phyloP scores from a whole-genome alignment of 257 asterid species.

The Ocimum tenuiflorum region DNA sequence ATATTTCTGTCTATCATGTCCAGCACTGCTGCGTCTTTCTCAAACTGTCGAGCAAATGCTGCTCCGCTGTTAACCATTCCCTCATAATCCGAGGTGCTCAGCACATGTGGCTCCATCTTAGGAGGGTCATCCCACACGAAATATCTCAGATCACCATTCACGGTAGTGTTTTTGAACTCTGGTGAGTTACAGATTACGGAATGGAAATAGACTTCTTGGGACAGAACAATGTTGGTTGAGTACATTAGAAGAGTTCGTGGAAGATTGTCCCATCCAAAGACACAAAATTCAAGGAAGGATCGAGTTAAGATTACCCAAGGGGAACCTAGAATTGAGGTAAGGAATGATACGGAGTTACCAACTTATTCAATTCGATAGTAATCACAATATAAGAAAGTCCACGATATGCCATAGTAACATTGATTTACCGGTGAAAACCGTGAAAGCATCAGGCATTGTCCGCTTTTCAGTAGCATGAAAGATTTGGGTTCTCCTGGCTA shows the following conservation, averaged over 20 bases:
- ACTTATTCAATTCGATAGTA: neutral
- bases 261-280: conserved; percentile 94
- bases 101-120: conserved; percentile 85
- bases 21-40: conserved; percentile 48
- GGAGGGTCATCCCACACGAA: conserved; percentile 96
- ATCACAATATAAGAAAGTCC: neutral
- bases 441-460: conserved; percentile 85
- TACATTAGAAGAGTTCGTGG: conserved; percentile 92
- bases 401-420: neutral
- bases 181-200: conserved; percentile 78
- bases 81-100: conserved; percentile 48
- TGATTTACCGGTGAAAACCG: conserved; percentile 67
- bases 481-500: conserved; percentile 80
- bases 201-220: conserved; percentile 93
- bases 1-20: conserved; percentile 69
- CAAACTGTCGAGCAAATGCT: conserved; percentile 84
- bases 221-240: conserved; percentile 50
- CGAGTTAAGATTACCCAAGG: conserved; percentile 92
- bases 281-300: conserved; percentile 74
- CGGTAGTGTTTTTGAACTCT: conserved; percentile 66
- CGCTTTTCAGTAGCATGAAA: conserved; percentile 91
- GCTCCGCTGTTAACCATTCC: conserved; percentile 76
- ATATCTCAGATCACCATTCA: conserved; percentile 81
- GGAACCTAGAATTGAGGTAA: conserved; percentile 53
- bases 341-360: neutral